Conservation (phyloP, 306 rosid genomes). For the Quercus variabilis region DNA sequence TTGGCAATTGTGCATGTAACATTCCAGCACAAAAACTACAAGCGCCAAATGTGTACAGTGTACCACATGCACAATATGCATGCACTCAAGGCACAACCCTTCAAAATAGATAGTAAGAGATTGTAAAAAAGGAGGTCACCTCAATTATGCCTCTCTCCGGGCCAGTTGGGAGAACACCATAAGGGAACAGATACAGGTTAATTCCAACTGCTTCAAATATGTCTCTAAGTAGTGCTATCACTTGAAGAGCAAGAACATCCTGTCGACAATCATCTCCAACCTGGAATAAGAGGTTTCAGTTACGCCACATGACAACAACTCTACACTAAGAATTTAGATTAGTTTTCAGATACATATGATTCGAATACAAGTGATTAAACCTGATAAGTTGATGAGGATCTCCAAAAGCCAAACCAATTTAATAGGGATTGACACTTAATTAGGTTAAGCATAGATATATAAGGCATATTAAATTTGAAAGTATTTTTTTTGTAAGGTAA, state of each 20-base stretch:
- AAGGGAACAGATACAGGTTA: constrained; percentile 87
- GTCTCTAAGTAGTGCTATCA: constrained; percentile 91
- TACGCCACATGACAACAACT: constrained; percentile 22
- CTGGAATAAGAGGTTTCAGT: constrained; percentile 42
- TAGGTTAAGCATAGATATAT: too few species aligned
- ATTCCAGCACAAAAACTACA: background rate
- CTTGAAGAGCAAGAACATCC: constrained; percentile 99
- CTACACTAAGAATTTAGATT: background rate
- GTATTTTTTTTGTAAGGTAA: too few species aligned
- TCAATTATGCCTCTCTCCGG: constrained; percentile 93
- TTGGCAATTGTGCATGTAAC: background rate
- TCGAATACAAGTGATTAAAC: background rate
- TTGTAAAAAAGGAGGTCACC: constrained; percentile 47
- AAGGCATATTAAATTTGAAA: too few species aligned
- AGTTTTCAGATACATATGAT: background rate
- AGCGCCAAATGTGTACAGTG: background rate
- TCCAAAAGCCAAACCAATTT: background rate
- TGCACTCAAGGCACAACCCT: constrained; percentile 2
- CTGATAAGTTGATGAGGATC: background rate
- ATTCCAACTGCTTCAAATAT: constrained; percentile 88
- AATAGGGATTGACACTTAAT: background rate
- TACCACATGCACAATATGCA: background rate
- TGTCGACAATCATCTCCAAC: constrained; percentile 99
- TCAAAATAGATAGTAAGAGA: constrained; percentile 3
- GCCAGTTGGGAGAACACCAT: constrained; percentile 97